Base-by-base conservation (phyloP, 805 yeast species). In the Cyberlindnera mississippiensis region DNA sequence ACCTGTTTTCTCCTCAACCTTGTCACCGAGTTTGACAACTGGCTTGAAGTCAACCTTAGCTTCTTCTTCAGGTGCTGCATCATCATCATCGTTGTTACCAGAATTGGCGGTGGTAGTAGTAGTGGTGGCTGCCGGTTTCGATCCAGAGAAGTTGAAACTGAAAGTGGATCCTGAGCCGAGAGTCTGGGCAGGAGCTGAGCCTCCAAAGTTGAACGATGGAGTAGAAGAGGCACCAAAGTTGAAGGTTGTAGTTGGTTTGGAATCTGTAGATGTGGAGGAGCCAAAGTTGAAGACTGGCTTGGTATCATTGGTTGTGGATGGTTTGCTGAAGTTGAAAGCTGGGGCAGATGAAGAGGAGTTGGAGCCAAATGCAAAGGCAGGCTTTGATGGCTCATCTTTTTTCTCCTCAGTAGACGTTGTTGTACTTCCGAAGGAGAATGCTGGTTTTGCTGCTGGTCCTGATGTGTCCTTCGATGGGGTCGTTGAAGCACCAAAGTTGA, bases 1-100 rank as follows among this genome's bases (percentile, higher is more conserved):
- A 15, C 96, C 97, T 8, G 91, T 85, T 51, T 73, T 69, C 14
- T 68, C 74, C 6, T 74, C 76, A 11, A 80, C 69, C 41, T 80
- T 71, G 36, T 77, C 73, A 16, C 68, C 64, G 44, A 76, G 68
- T 42, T 63, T 62, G 34, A 63, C 72, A 13, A 70, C 62, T 6
- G 74, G 63, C 42, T 55, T 57, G 49, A 72, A 78, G 49, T 77
- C 69, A 2, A 71, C 77, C 32, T 69, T 71, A 4, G 70, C 72
- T 43, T 71, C 73, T 35, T 66, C 76, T 30, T 69, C 72, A 17
- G 63, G 69, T 10, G 57, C 67, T 12, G 62, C 63, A 4, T 64
- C 75, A 18, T 53, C 61, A 9, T 55, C 61, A 4, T 50, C 65
- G 14, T 44, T 47, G 19, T 34, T 46, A 15, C 44, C 50, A 11